Evolutionary conservation across 441 rosid species (phyloP).

Genomic region (Sinapis alba): DNA sequence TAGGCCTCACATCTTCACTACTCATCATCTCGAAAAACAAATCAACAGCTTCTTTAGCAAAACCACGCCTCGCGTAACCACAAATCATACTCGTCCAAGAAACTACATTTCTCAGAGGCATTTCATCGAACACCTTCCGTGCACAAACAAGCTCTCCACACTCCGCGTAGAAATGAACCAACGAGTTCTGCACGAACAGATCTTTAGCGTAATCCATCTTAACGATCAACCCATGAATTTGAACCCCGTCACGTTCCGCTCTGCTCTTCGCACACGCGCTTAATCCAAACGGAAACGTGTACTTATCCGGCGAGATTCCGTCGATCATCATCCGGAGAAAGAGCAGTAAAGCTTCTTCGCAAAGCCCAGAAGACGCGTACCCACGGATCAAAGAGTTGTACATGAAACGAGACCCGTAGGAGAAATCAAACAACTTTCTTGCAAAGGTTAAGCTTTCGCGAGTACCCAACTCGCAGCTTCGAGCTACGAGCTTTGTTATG

Average conservation of each 20-base stretch:
- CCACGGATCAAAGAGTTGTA: constrained; percentile 71
- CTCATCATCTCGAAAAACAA: constrained; percentile 67
- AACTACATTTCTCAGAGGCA: constrained; percentile 66
- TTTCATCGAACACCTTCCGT: constrained; percentile 67
- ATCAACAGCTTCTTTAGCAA: constrained; percentile 56
- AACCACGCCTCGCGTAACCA: constrained; percentile 53
- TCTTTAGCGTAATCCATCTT: constrained; percentile 56
- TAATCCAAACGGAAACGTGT: constrained; percentile 64
- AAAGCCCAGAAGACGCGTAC: constrained; percentile 48
- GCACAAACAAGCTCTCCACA: constrained; percentile 52
- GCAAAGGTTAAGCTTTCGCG: constrained; percentile 60
- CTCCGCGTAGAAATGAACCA: constrained; percentile 61
- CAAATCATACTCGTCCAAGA: constrained; percentile 85
- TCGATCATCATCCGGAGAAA: constrained; percentile 47
- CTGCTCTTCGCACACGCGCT: constrained; percentile 62
- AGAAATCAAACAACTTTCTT: constrained; percentile 45
- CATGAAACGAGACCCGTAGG: constrained; percentile 50
- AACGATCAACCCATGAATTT: constrained; percentile 57
- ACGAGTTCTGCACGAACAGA: constrained; percentile 57
- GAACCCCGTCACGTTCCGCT: constrained; percentile 49
- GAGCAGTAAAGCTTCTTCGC: constrained; percentile 49
- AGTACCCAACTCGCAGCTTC: constrained; percentile 52
- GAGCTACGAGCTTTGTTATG: constrained; percentile 44
- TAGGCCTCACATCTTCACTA: constrained; percentile 47
- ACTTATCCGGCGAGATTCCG: constrained; percentile 61